Evolutionary conservation across 208 protist species (phyloP).

Genomic region (Trypanosoma congolense): DNA sequence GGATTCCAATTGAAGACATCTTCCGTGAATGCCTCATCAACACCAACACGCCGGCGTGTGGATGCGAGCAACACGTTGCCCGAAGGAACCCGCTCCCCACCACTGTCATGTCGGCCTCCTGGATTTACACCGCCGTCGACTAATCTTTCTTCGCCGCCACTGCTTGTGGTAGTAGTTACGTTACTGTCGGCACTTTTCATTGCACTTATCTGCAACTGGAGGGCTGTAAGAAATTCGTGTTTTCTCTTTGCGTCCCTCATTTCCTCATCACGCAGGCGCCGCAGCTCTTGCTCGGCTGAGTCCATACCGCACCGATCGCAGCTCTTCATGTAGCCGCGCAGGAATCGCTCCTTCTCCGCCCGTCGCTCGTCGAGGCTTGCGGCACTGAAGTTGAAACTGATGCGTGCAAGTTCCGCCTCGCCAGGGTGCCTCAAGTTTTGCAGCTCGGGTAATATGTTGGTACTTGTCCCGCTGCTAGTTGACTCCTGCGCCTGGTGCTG

Average conservation of each 20-base stretch:
- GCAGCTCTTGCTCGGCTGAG: not conserved
- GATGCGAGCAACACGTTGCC: no score
- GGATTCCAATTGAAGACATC: constrained; percentile 8
- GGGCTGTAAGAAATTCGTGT: not conserved
- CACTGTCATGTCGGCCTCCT: no score
- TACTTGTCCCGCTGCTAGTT: no score
- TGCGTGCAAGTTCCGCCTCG: constrained; percentile 18
- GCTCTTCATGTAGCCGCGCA: constrained; percentile 1
- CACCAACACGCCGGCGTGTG: not conserved
- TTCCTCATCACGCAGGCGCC: not conserved
- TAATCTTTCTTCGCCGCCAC: no score
- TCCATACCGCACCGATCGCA: not conserved
- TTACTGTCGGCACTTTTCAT: not conserved
- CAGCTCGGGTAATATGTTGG: not conserved
- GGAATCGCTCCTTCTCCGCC: constrained; percentile 9
- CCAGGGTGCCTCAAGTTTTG: constrained; percentile 1
- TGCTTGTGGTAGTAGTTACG: not conserved
- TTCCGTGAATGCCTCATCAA: not conserved
- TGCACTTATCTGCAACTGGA: not conserved
- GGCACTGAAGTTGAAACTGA: constrained; percentile 8
- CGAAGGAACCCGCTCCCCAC: no score
- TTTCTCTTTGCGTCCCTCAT: not conserved
- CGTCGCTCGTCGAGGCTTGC: not conserved
- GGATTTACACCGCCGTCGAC: no score
- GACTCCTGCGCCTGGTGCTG: no score